Evolutionary conservation across 306 rosid genomes (phyloP), one percentile per base, ranked within the genome.

Genomic region (Sphenostylis stenocarpa): DNA sequence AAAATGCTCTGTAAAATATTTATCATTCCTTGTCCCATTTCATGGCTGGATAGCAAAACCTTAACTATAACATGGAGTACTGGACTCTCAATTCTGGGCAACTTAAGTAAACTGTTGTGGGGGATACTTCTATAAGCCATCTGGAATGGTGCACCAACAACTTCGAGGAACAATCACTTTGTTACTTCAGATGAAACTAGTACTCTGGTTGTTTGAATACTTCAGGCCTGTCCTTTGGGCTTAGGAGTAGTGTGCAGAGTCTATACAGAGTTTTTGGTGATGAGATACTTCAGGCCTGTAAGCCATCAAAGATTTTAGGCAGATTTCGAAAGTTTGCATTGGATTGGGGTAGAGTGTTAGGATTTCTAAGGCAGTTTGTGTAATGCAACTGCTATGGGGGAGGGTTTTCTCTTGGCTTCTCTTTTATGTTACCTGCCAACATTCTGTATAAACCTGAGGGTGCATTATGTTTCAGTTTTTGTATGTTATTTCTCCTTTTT

Each of bases 201-300:
- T 70, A 31, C 55, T 33, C 63, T 70, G 31, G 31, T 33, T 49
- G 19, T 15, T 48, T 67, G 56, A 67, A 67, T 67, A 44, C 49
- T 13, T 66, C 55, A 6, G 72, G 57, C 41, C 56, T 67, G 39
- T 36, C n/a, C 39, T 62, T 1, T 41, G 53, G 11, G 21, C 39
- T 36, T 36, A 6, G 39, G 39, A 16, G 24, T 26, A 14, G 60
- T 26, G 26, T 67, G 14, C 21, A 23, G 13, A 43, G 5, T 10
- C 1, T 15, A 26, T 43, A 8, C 29, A 53, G 29, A 20, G 28
- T 26, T 53, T 20, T 21, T 55, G 33, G 16, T 23, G 16, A 21
- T 68, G 48, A 36, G 39, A 36, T n/a, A n/a, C n/a, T n/a, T n/a
- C n/a, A n/a, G n/a, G n/a, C n/a, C n/a, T n/a, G n/a, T n/a, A n/a